Evolutionary conservation across 768 basidiomycete species (phyloP).

Genomic region (Collybia nuda): DNA sequence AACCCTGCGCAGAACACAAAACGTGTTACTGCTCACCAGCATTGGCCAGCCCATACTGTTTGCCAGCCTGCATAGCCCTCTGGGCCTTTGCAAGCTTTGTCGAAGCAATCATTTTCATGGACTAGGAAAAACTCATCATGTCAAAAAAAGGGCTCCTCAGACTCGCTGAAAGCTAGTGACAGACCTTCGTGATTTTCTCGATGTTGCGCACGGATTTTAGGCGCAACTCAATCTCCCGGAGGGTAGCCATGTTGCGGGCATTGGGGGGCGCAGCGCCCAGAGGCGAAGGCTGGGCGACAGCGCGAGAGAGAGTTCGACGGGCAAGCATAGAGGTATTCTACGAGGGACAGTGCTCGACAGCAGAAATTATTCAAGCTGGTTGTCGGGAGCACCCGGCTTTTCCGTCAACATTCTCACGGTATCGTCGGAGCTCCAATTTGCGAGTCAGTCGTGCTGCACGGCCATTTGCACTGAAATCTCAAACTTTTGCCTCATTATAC

Average conservation of each 20-base stretch:
- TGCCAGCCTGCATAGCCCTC: slow-evolving; percentile 88
- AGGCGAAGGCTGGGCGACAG: slow-evolving; percentile 30
- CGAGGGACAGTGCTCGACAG: slow-evolving; percentile 10
- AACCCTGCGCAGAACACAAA: background rate
- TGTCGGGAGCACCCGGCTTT: slow-evolving; percentile 45
- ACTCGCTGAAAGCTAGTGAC: slow-evolving; percentile 19
- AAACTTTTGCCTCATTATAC: slow-evolving; percentile 1
- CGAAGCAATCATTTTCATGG: slow-evolving; percentile 99
- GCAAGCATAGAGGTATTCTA: slow-evolving; percentile 41
- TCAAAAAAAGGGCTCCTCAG: slow-evolving; percentile 5
- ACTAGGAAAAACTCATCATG: slow-evolving; percentile 41
- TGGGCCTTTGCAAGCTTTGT: slow-evolving; percentile 96
- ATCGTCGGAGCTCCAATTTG: slow-evolving; percentile 21
- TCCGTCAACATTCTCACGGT: slow-evolving; percentile 29
- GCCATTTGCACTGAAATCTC: background rate
- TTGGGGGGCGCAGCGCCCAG: slow-evolving; percentile 44
- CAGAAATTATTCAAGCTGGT: slow-evolving; percentile 17
- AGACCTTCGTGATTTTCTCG: slow-evolving; percentile 98
- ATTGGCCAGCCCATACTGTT: slow-evolving; percentile 91
- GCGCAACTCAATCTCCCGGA: slow-evolving; percentile 95
- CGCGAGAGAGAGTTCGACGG: slow-evolving; percentile 44
- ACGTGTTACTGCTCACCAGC: slow-evolving; percentile 54
- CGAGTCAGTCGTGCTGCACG: background rate
- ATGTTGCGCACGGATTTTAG: slow-evolving; percentile 97
- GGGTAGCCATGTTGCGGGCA: slow-evolving; percentile 92